Evolutionary conservation across 108 stramenopile species (phyloP).

Genomic region (Parmales sp.): DNA sequence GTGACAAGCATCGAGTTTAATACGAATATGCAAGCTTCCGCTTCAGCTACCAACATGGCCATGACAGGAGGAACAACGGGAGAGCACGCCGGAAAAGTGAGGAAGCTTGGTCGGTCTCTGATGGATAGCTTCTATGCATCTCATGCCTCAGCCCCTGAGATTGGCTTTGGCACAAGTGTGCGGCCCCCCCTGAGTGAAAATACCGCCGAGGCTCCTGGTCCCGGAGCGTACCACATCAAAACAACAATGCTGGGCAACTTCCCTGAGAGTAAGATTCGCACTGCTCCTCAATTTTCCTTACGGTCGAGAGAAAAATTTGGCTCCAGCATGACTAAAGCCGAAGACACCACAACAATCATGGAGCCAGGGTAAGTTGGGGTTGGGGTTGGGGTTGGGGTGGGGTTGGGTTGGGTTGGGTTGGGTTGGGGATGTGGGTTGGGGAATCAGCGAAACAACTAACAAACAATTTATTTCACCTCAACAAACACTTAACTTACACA

Average conservation of each 20-base stretch:
- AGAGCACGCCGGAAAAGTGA: neutral
- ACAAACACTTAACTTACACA: no score
- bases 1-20: no score
- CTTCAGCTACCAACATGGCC: no score
- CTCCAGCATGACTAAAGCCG: neutral
- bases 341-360: neutral
- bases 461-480: no score
- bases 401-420: no score
- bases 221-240: slow-evolving; percentile 18
- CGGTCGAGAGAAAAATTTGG: slow-evolving; percentile 17
- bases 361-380: no score
- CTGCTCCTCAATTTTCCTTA: slow-evolving; percentile 12
- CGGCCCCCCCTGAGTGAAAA: slow-evolving; percentile 11
- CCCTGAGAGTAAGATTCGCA: slow-evolving; percentile 13
- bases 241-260: slow-evolving; percentile 13
- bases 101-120: neutral
- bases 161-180: slow-evolving; percentile 9
- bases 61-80: no score
- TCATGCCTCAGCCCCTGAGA: neutral
- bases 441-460: no score
- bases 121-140: slow-evolving; percentile 11
- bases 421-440: no score
- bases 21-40: no score
- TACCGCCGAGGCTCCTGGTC: slow-evolving; percentile 13
- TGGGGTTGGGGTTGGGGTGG: no score